Base-by-base conservation (phyloP, 2,329 filamentous ascomycete genomes). In the Colletotrichum paranaense region DNA sequence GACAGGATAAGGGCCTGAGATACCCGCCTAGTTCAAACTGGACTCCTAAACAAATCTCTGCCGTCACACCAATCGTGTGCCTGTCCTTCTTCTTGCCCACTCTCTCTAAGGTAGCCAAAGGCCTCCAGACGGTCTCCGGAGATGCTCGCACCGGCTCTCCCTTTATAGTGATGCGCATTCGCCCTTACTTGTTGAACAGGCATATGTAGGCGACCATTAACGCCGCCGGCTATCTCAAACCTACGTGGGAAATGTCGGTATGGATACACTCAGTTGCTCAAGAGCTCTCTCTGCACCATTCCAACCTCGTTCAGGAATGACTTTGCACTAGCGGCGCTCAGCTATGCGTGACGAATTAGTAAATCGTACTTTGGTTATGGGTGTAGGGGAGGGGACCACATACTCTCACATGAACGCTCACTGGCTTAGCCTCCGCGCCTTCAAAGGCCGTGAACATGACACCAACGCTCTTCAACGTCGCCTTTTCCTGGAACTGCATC, bases 401-500 rank as follows among this genome's bases (percentile, higher is more conserved):
- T 82, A 91, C 91, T 86, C 90, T 91, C 75, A 92, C 86, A 73
- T 91, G 89, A 71, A 92, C 86, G 77, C 86, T 90, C 64, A 90
- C 85, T 14, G 90, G 88, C 76, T 86, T 88, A 1, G 84, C 84
- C 52, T 88, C 85, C 2, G 83, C 83, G 26, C 86, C 89, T 77
- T 92, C 90, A 73, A 92, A 89, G 11, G 90, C 90, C 1, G 89
- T 92, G 77, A 92, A 92, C 49, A 92, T 79, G 26, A 97, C 89
- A 66, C 90, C 88, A 60, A 95, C 88, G 57, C 91, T 89, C 81
- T 94, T 94, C 74, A 93, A 89, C 55, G 89, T 91, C 35, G 94
- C 92, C 77, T 93, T 93, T 64, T 95, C 91, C 73, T 95, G 92
- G 79, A 97, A 94, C 57, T 91, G 91, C 89, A 97, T 93, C 5